Evolutionary conservation across 495 filamentous ascomycete species (phyloP).

Genomic region (Parmelia sp.): DNA sequence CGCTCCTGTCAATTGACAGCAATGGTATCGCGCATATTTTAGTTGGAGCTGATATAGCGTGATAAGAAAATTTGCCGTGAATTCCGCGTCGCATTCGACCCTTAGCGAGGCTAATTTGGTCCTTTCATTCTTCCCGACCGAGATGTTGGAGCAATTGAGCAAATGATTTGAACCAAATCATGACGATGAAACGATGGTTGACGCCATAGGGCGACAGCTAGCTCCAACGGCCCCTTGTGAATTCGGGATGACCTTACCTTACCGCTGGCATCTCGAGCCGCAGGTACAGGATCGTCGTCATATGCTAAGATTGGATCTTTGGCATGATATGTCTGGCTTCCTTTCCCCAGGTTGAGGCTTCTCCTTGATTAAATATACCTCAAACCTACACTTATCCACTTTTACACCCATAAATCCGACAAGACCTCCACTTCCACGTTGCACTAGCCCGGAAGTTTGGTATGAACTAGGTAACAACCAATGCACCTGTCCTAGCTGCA

Average conservation of each 20-base stretch:
- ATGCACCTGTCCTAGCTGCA: slow-evolving; percentile 1
- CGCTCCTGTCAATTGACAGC: neutral
- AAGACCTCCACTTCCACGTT: neutral
- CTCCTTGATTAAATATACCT: neutral
- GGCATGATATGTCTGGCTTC: neutral
- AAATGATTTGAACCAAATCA: neutral
- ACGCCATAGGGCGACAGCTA: slow-evolving; percentile 4
- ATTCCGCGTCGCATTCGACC: neutral
- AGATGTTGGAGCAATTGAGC: neutral
- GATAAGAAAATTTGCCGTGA: neutral
- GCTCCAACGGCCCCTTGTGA: neutral
- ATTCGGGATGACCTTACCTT: neutral
- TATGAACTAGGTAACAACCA: neutral
- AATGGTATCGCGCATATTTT: neutral
- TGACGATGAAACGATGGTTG: slow-evolving; percentile 7
- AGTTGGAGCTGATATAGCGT: slow-evolving; percentile 4
- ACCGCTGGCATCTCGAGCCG: slow-evolving; percentile 1
- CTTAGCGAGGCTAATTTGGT: neutral
- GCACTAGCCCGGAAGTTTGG: neutral
- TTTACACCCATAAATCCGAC: neutral
- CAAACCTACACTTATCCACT: neutral
- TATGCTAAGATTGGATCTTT: neutral
- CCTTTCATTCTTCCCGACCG: neutral
- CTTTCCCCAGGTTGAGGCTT: neutral
- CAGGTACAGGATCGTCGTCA: neutral